Evolutionary conservation across 2,329 filamentous ascomycete species (phyloP).

Genomic region (Colletotrichum sp.): DNA sequence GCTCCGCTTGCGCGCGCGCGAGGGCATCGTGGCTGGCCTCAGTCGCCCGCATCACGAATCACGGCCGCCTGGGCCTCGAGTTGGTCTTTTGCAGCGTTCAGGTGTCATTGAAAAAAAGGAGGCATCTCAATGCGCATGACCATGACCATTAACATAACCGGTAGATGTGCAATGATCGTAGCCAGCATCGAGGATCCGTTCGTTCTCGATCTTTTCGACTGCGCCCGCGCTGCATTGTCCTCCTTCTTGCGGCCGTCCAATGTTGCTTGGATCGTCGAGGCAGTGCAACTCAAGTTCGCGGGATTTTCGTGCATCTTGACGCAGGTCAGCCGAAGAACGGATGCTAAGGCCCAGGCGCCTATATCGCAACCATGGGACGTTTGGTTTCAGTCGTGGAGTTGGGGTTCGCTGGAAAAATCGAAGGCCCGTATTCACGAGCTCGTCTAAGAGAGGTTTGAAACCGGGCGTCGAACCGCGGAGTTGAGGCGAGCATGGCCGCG

Average conservation of each 20-base stretch:
- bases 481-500: background rate
- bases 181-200: background rate
- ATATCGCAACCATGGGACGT: conserved; percentile 14
- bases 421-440: conserved; percentile 12
- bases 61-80: background rate
- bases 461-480: background rate
- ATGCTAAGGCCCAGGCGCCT: conserved; percentile 10
- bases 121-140: background rate
- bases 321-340: background rate
- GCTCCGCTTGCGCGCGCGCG: background rate
- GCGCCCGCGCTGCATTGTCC: background rate
- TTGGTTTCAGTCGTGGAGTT: conserved; percentile 18
- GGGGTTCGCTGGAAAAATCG: background rate
- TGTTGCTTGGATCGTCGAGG: conserved; percentile 9
- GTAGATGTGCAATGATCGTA: background rate
- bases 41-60: background rate
- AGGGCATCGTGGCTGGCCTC: background rate
- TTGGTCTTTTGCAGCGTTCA: background rate
- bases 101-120: background rate
- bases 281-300: background rate
- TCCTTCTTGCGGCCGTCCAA: background rate
- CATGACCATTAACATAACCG: background rate
- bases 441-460: conserved; percentile 1
- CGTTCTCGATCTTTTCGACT: background rate
- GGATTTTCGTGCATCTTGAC: conserved; percentile 2